Base-by-base conservation (phyloP, 2,329 filamentous ascomycete species). In the Microcyclospora tardicrescens region DNA sequence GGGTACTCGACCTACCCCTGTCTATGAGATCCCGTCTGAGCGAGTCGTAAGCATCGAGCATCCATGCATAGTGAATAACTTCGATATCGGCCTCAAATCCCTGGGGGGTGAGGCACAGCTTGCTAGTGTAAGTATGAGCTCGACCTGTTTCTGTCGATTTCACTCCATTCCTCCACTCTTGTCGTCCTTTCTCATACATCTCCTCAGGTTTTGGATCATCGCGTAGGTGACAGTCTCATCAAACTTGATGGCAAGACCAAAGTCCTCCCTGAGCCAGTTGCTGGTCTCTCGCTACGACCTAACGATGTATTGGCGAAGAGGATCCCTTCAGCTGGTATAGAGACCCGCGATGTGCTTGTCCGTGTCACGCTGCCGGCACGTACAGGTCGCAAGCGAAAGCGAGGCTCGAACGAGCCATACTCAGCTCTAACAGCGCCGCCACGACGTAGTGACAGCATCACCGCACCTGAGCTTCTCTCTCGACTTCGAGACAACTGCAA, bases 361-460 rank as follows among this genome's bases (percentile, higher is more conserved):
- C 87, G 86, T 57, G 71, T 98, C 39, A 86, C 81, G 0, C 76
- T 96, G 1, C 89, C 91, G 0, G 91, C 79, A 59, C 71, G 84
- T 40, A 95, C 86, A 2, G 87, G 87, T 2, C 75, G 85, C 43
- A 93, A 83, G 61, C 75, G 87, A 42, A 94, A 87, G 63, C 71
- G 79, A 49, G 86, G 84, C n/a, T 77, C 76, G 5, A 58, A 78
- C 39, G 79, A 69, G 4, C 77, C 80, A 0, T 61, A 53, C 38
- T 31, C 41, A 10, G 40, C 43, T 14, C 31, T 37, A 28, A 13
- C 37, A 8, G 19, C 37, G n/a, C 28, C 38, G 6, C 34, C 41
- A 32, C n/a, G 29, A 24, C 36, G 40, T 12, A 27, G 6, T 16
- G 38, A 19, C 14, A 51, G 47, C 35, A 43, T 54, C 14, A 51